Conservation (phyloP, 2,329 filamentous ascomycete genomes). For the Aspergillus sp. region DNA sequence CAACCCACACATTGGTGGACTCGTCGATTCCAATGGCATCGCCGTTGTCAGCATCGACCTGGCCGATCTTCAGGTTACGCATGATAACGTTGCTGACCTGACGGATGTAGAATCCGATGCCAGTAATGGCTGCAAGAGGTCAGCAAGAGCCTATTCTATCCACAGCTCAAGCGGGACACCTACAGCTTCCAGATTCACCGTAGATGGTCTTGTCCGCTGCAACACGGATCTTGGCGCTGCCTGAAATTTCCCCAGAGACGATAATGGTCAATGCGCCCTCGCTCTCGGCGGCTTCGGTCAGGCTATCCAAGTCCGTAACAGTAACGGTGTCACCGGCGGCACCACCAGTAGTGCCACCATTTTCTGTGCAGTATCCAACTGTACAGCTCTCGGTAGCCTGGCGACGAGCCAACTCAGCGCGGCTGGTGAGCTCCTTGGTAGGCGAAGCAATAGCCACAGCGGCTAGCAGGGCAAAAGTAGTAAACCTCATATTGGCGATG, state of each 20-base stretch:
- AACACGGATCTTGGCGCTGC: constrained; percentile 45
- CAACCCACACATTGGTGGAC: constrained; percentile 61
- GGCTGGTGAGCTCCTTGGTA: not conserved
- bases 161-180: not conserved
- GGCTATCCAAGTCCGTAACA: constrained; percentile 52
- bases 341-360: constrained; percentile 57
- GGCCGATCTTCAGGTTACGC: constrained; percentile 60
- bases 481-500: not conserved
- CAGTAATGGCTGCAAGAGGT: constrained; percentile 54
- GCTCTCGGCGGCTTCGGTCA: constrained; percentile 52
- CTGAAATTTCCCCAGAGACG: constrained; percentile 47
- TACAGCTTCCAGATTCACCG: constrained; percentile 29
- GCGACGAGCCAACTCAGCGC: constrained; percentile 1
- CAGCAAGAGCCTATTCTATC: constrained; percentile 14
- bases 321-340: constrained; percentile 55
- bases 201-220: constrained; percentile 54
- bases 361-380: constrained; percentile 49
- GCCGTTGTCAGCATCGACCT: constrained; percentile 56
- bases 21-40: constrained; percentile 61
- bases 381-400: constrained; percentile 10
- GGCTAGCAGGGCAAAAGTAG: not conserved
- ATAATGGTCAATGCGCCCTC: constrained; percentile 48
- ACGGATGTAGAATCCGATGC: constrained; percentile 51
- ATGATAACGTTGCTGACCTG: constrained; percentile 61
- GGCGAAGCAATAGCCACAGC: not conserved